Base-by-base conservation (phyloP, 2,329 filamentous ascomycete genomes). In the Arthrobotrys iridis region DNA sequence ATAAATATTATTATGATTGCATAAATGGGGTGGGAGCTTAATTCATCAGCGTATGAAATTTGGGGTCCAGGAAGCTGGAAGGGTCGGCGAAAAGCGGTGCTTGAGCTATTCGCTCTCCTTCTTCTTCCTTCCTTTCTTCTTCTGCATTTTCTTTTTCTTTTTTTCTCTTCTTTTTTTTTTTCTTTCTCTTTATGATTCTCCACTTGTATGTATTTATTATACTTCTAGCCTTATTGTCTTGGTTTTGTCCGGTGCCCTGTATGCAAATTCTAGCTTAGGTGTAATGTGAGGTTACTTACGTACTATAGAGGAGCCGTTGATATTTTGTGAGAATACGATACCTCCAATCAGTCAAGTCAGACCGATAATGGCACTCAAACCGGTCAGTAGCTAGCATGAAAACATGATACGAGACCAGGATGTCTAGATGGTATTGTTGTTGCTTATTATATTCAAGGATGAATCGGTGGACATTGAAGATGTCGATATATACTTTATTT, bases 201-300 rank as follows among this genome's bases (percentile, higher is more conserved):
- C 66, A 63, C 45, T 57, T 71, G 58, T 71, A 63, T 71, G 66
- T 71, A 71, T 55, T 62, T 71, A 71, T 57, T 46, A 66, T 18
- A 15, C 46, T n/a, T 63, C 41, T 18, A n/a, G 43, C n/a, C 15
- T 55, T 37, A 3, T 24, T 22, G 7, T 30, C 33, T 22, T 41
- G 33, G n/a, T n/a, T 33, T 50, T 43, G 18, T 20, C 24, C 40
- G 41, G 45, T 50, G 60, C 30, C 22, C 24, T 64, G 60, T 64
- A 64, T 64, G 43, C 45, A 43, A 18, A 26, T 37, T 50, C 41
- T 50, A 40, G 59, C 43, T 63, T 63, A 24, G 20, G 40, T 62
- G 26, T 62, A 62, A 46, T 48, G 57, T 40, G 18, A 62, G 15
- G 10, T 35, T 35, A 15, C 18, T 8, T 43, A 8, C 18, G n/a